Evolutionary conservation across 202 grass and related monocot genomes (phyloP), one percentile per base, ranked within the genome.

Genomic region (Elaeis oleifera): DNA sequence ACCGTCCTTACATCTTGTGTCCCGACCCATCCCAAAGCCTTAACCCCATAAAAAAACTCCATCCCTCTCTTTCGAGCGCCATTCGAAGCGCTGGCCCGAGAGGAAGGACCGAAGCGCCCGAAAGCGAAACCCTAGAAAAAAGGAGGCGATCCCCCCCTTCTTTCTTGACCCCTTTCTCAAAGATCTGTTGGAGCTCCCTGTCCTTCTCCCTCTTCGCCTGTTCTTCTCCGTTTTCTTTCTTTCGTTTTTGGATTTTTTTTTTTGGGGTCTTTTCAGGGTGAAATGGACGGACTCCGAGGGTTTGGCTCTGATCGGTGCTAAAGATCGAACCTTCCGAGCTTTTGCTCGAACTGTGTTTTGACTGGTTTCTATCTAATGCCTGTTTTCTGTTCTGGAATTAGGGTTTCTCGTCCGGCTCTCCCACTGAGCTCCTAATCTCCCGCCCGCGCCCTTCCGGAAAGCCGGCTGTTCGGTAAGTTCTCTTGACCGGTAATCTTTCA

Each of bases 361-460:
- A 14, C 22, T 23, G 22, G 13, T 54, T 63, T n/a, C 23, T 17
- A 4, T 73, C 60, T 63, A 44, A 48, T 48, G 26, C 19, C 20
- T 63, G 4, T 73, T 55, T 63, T 44, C n/a, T 56, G 70, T 63
- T 36, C 50, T 63, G 23, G n/a, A 63, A 73, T 63, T 63, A 73
- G 70, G 70, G 70, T 73, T 73, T 73, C n/a, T 53, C 20, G 6
- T 54, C 15, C 19, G 59, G 51, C 29, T 48, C 4, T 55, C 24
- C 18, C 51, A 9, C 59, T 73, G 26, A 62, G 49, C 20, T 54
- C 50, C 23, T n/a, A 58, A 71, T 60, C 44, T 18, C 23, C 15
- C 20, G 5, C 18, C 39, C 20, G 32, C 48, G 9, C 7, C 27
- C 15, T 17, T 51, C 20, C 18, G 14, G 28, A 59, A 27, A 63